These are phyloP conservation scores for Lipomyces anomalus DNA, from an alignment of 805 yeast species.

Conservation along the genomic window DNA sequence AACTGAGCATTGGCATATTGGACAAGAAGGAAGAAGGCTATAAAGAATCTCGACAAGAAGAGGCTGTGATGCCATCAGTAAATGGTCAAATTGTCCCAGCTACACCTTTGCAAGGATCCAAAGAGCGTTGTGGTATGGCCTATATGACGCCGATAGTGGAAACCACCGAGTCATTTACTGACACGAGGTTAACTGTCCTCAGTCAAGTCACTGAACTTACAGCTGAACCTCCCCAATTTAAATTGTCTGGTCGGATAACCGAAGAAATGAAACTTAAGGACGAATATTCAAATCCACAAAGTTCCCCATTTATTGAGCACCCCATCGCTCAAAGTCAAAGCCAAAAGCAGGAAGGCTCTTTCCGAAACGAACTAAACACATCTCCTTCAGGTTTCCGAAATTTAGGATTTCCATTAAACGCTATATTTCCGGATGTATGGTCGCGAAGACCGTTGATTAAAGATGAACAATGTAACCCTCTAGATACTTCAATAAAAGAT, in stretches of 20 bases:
- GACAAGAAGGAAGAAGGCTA: background rate
- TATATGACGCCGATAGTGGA: conserved; percentile 32
- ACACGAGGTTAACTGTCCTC: conserved; percentile 7
- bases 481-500: conserved; percentile 39
- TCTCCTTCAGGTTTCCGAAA: no score
- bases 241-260: no score
- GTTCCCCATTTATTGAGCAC: conserved; percentile 20
- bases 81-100: conserved; percentile 9
- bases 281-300: conserved; percentile 6
- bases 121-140: conserved; percentile 15
- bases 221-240: no score
- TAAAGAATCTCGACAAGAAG: conserved; percentile 1
- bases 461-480: conserved; percentile 39
- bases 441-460: conserved; percentile 10
- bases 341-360: no score
- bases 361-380: no score
- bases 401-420: no score
- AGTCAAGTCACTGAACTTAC: no score
- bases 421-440: conserved; percentile 6
- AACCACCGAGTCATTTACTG: conserved; percentile 25
- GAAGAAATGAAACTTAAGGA: no score
- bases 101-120: conserved; percentile 14
- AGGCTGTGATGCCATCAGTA: background rate
- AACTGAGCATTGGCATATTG: background rate
- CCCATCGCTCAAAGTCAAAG: no score